Percentiles rank a stretch among this genome's conserved stretches.
Evolutionary conservation across 768 basidiomycete genomes (phyloP).

Genomic region (Psilocybe tampanensis): DNA sequence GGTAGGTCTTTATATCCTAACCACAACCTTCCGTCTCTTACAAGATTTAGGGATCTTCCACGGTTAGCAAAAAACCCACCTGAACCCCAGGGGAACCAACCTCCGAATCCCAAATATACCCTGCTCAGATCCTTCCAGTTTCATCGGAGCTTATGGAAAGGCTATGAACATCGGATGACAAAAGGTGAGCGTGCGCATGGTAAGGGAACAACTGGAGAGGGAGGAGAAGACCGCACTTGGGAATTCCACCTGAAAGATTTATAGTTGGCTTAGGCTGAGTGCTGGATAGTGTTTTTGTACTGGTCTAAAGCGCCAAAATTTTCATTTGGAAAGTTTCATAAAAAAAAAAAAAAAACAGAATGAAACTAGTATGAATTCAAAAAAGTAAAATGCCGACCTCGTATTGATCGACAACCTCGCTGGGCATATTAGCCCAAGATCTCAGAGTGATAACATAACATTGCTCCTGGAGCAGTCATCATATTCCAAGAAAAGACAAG

Average conservation of each 20-base stretch:
- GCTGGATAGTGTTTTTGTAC: no score
- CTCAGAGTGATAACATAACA: no score
- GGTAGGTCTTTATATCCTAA: constrained; percentile 43
- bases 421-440: no score
- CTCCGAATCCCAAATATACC: constrained; percentile 66
- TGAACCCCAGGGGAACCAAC: constrained; percentile 44
- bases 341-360: no score
- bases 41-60: constrained; percentile 65
- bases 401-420: no score
- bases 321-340: no score
- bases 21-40: constrained; percentile 7
- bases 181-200: constrained; percentile 79
- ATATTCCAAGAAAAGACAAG: no score
- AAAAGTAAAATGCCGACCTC: no score
- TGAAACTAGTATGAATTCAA: no score
- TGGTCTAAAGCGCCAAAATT: no score
- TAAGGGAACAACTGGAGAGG: constrained; percentile 66
- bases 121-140: constrained; percentile 84
- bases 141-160: constrained; percentile 67
- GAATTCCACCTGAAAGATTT: constrained; percentile 65
- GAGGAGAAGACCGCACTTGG: constrained; percentile 86
- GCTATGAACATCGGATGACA: constrained; percentile 94
- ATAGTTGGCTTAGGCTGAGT: neutral
- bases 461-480: no score
- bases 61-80: constrained; percentile 77